These are phyloP conservation scores for Talaromyces amestolkiae DNA, from an alignment of 2,329 filamentous ascomycete genomes.

Conservation along the genomic window DNA sequence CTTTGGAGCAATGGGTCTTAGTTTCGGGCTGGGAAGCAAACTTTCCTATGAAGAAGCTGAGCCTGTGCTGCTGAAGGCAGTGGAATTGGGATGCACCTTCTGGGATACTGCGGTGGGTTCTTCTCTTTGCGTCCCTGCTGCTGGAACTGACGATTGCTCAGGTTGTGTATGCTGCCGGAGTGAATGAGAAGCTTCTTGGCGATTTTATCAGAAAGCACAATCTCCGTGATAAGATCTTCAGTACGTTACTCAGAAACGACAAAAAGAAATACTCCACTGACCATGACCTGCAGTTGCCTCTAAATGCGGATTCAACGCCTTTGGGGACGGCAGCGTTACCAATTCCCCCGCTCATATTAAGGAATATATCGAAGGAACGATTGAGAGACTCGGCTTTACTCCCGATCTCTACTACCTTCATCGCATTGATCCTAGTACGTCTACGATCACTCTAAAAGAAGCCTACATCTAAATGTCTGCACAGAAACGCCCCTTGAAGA, in stretches of 20 bases:
- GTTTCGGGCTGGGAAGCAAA: background rate
- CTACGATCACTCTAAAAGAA: background rate
- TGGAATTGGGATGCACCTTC: background rate
- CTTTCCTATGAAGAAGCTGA: background rate
- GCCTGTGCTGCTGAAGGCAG: background rate
- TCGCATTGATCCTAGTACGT: background rate
- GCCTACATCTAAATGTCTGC: background rate
- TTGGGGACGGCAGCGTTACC: background rate
- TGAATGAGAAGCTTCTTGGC: background rate
- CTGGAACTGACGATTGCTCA: background rate
- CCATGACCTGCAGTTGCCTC: background rate
- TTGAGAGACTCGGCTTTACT: background rate
- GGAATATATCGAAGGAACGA: background rate
- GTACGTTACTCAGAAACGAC: background rate
- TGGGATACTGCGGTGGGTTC: background rate
- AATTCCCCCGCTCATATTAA: background rate
- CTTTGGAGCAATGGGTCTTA: background rate
- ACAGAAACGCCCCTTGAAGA: background rate
- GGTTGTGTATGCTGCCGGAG: background rate
- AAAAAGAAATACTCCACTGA: background rate
- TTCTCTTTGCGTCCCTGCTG: background rate
- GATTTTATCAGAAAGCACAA: background rate
- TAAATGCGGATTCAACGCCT: background rate
- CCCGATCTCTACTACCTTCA: background rate
- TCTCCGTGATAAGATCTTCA: background rate